These are phyloP conservation scores for Magnusiomyces fungicola DNA, from an alignment of 1,139 yeast genomes.

Conservation along the genomic window DNA sequence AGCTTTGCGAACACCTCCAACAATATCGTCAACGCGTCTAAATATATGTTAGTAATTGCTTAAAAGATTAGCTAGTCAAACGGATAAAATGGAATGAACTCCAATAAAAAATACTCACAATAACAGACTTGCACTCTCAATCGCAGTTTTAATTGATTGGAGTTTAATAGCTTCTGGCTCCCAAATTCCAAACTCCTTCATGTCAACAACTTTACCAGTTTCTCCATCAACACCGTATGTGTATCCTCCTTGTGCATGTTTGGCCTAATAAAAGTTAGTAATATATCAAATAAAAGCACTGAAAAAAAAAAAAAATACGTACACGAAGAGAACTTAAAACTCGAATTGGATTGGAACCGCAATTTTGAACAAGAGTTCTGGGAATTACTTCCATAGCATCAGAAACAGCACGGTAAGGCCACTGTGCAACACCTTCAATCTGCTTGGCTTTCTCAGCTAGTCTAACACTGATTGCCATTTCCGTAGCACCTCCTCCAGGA, in stretches of 20 bases:
- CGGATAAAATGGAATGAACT: no score
- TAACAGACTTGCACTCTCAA: slow-evolving; percentile 91
- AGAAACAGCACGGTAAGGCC: slow-evolving; percentile 99
- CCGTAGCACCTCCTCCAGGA: slow-evolving; percentile 99
- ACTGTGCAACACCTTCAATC: slow-evolving; percentile 92
- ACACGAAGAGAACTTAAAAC: slow-evolving; percentile 74
- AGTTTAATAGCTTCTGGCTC: slow-evolving; percentile 98
- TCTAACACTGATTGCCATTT: slow-evolving; percentile 92
- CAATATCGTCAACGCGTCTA: slow-evolving; percentile 88
- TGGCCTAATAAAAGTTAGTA: slow-evolving; percentile 40
- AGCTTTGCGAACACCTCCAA: slow-evolving; percentile 76
- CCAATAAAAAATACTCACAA: slow-evolving; percentile 34
- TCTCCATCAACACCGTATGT: slow-evolving; percentile 96
- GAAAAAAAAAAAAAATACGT: slow-evolving; percentile 3
- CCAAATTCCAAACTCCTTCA: slow-evolving; percentile 96
- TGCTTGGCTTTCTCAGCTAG: slow-evolving; percentile 86
- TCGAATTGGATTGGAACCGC: slow-evolving; percentile 95
- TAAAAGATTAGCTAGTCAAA: no score
- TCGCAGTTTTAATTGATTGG: slow-evolving; percentile 93
- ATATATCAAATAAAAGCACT: background rate
- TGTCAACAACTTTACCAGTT: slow-evolving; percentile 86
- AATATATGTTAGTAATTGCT: slow-evolving; percentile 2
- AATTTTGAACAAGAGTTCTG: slow-evolving; percentile 91
- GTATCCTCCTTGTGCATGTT: slow-evolving; percentile 78
- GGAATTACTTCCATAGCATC: slow-evolving; percentile 98